Evolutionary conservation across 2,329 filamentous ascomycete species (phyloP).

Genomic region (Coniella lustricola): DNA sequence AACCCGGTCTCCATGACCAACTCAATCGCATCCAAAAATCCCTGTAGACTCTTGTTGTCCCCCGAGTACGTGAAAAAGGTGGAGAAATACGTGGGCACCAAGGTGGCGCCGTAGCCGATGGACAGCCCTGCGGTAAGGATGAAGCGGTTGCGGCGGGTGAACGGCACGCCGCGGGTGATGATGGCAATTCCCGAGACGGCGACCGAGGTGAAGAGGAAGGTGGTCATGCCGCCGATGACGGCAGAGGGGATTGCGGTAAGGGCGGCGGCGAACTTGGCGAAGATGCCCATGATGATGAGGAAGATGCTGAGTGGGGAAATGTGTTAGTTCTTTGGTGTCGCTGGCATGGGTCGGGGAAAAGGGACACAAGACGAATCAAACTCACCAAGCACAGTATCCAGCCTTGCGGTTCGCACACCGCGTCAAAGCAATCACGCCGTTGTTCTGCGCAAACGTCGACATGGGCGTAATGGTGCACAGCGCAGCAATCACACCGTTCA

Average conservation of each 20-base stretch:
- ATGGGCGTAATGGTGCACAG: constrained; percentile 76
- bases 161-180: constrained; percentile 59
- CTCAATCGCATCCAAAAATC: constrained; percentile 68
- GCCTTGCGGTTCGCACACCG: constrained; percentile 75
- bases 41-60: constrained; percentile 57
- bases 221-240: constrained; percentile 67
- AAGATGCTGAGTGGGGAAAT: constrained; percentile 45
- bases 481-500: constrained; percentile 68
- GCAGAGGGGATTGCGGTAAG: constrained; percentile 66
- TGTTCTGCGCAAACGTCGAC: constrained; percentile 77
- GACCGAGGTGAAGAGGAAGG: constrained; percentile 72
- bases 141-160: constrained; percentile 75
- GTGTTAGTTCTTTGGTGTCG: background rate
- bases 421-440: constrained; percentile 76
- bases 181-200: constrained; percentile 73
- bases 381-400: constrained; percentile 63
- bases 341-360: background rate
- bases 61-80: constrained; percentile 68
- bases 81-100: constrained; percentile 60
- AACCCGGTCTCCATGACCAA: constrained; percentile 71
- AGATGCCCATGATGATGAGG: constrained; percentile 72
- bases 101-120: constrained; percentile 64
- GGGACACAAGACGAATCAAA: background rate
- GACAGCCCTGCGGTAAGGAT: constrained; percentile 70
- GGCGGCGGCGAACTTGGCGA: constrained; percentile 75